These are phyloP conservation scores for Sanghuangporus sanghuang DNA, from an alignment of 1,284 basidiomycete genomes.

Conservation along the genomic window DNA sequence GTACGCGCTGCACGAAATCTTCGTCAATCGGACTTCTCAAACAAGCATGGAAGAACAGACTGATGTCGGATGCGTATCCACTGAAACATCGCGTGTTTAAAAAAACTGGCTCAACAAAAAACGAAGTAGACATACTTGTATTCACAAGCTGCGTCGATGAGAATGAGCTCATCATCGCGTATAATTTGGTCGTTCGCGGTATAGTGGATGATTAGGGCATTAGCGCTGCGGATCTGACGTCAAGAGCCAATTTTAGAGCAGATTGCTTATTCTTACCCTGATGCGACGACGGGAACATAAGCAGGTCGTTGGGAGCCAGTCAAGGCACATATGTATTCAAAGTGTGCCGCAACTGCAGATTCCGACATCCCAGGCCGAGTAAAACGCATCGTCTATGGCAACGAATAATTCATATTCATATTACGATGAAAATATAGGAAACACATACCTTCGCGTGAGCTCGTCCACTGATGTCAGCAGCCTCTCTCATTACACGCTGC, in stretches of 20 bases:
- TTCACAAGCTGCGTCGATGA: constrained; percentile 90
- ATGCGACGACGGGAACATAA: constrained; percentile 93
- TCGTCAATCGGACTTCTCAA: constrained; percentile 15
- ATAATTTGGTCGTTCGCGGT: constrained; percentile 83
- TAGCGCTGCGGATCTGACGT: constrained; percentile 46
- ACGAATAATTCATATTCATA: not conserved
- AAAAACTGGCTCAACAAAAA: not conserved
- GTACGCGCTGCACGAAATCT: constrained; percentile 61
- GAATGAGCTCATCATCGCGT: constrained; percentile 67
- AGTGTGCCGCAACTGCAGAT: constrained; percentile 74
- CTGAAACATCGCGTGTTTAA: constrained; percentile 35
- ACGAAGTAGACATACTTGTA: constrained; percentile 53
- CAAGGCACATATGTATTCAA: constrained; percentile 80
- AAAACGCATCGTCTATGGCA: constrained; percentile 74
- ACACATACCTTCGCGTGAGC: constrained; percentile 67
- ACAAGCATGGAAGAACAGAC: constrained; percentile 34
- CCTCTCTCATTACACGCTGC: constrained; percentile 62
- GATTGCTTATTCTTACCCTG: constrained; percentile 53
- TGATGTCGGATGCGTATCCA: constrained; percentile 96
- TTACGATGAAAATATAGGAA: not conserved
- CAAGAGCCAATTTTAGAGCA: constrained; percentile 16
- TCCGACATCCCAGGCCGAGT: constrained; percentile 70
- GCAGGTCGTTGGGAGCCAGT: constrained; percentile 81
- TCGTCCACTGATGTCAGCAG: constrained; percentile 71
- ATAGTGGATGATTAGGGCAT: constrained; percentile 89